Evolutionary conservation across 345 rosid genomes (phyloP), one percentile per base, ranked within the genome.

Genomic region (Citrus trifoliata): DNA sequence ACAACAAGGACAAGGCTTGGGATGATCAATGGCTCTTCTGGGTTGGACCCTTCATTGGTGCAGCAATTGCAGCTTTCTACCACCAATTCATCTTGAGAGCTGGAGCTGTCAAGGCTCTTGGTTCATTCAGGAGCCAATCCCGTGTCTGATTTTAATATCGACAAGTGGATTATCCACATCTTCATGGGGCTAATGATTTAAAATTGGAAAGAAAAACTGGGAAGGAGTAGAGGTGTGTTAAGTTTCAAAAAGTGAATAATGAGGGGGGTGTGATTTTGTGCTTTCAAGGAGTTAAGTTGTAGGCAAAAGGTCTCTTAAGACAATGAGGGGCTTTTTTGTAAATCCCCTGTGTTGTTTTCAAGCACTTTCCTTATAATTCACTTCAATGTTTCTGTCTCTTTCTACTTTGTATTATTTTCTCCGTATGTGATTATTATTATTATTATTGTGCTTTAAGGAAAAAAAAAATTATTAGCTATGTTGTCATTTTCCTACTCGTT

Each of bases 21-120:
- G 92, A 91, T 77, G 91, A 95, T 56, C 98, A 91, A 28, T 95
- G 97, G 97, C 89, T 93, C 46, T 95, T 93, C 71, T 92, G 93
- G 98, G 98, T 89, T 10, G 97, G 97, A 82, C 98, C 97, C 33
- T 85, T 95, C 78, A 78, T 89, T 42, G 97, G 98, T 1, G 98
- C 98, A 73, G 90, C 95, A 56, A 82, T 89, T 78, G 98, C 98
- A 79, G 93, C 98, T 9, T 89, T 95, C 87, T 93, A 91, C 86
- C 94, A 95, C 84, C 95, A 88, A 60, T 91, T 87, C 84, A 89
- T 93, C 81, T 75, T 89, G 90, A 89, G 98, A 80, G 97, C 97
- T 32, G 95, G 86, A 40, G 97, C 97, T 70, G 87, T 64, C 16
- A 95, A 88, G 88, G 98, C 97, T 19, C 89, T 93, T 78, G 93